Conservation (phyloP, 352 stramenopile genomes). For the Pythium folliculosum region DNA sequence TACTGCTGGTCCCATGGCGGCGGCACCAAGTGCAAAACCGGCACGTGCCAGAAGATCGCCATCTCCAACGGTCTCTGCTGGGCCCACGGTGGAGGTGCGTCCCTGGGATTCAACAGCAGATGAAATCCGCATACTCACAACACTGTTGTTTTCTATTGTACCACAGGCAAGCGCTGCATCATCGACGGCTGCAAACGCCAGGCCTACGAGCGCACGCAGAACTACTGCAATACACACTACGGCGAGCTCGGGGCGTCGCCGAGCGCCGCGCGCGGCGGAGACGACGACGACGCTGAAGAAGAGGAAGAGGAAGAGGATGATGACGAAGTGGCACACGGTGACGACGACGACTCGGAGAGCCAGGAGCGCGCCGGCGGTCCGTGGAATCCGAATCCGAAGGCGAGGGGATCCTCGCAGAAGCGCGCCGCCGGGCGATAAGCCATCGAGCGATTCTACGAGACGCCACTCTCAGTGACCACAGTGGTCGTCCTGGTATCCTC, state of each 20-base stretch:
- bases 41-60: slow-evolving; percentile 75
- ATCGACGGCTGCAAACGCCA: slow-evolving; percentile 70
- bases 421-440: background rate
- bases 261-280: slow-evolving; percentile 5
- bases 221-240: slow-evolving; percentile 74
- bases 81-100: slow-evolving; percentile 62
- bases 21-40: slow-evolving; percentile 75
- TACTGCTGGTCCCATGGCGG: slow-evolving; percentile 87
- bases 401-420: slow-evolving; percentile 10
- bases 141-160: background rate
- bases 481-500: background rate
- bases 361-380: background rate
- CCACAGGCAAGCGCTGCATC: slow-evolving; percentile 60
- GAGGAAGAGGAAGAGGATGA: slow-evolving; percentile 1
- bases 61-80: slow-evolving; percentile 80
- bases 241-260: slow-evolving; percentile 18
- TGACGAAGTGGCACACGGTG: background rate
- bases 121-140: background rate
- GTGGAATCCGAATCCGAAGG: background rate
- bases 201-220: slow-evolving; percentile 78
- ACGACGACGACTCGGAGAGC: background rate
- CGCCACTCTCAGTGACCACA: background rate
- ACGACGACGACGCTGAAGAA: slow-evolving; percentile 6
- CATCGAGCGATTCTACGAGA: background rate
- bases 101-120: background rate